These are phyloP conservation scores for Lentinula sp. DNA, from an alignment of 768 basidiomycete genomes.

Conservation along the genomic window DNA sequence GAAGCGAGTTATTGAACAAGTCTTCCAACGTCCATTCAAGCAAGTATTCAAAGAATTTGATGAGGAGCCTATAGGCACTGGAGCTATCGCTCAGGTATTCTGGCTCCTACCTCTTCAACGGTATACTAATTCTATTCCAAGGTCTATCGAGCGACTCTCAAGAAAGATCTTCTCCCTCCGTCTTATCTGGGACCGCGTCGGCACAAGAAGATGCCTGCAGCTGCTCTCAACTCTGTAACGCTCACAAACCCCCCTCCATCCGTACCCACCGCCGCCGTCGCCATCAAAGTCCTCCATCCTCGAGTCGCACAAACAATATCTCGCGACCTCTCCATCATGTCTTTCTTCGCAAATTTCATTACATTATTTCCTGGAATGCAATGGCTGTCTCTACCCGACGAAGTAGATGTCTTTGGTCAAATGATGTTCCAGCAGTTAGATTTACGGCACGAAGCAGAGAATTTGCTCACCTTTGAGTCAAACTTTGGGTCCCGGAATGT, in stretches of 20 bases:
- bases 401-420: constrained; percentile 87
- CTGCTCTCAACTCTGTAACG: constrained; percentile 45
- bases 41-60: constrained; percentile 92
- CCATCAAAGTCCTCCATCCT: constrained; percentile 95
- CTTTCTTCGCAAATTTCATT: constrained; percentile 78
- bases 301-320: constrained; percentile 73
- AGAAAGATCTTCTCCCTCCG: constrained; percentile 77
- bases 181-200: constrained; percentile 78
- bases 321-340: constrained; percentile 93
- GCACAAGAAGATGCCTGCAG: constrained; percentile 39
- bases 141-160: constrained; percentile 89
- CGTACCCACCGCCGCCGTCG: constrained; percentile 82
- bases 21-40: constrained; percentile 78
- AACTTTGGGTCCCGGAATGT: constrained; percentile 80
- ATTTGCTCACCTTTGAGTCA: constrained; percentile 76
- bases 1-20: constrained; percentile 70
- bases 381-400: constrained; percentile 94
- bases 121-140: constrained; percentile 17
- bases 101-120: background rate
- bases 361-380: constrained; percentile 86
- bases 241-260: constrained; percentile 62
- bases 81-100: constrained; percentile 89
- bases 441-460: constrained; percentile 84
- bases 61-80: constrained; percentile 85
- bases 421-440: constrained; percentile 98